Evolutionary conservation across 1,284 basidiomycete species (phyloP).

Genomic region (Pseudozyma thailandica): DNA sequence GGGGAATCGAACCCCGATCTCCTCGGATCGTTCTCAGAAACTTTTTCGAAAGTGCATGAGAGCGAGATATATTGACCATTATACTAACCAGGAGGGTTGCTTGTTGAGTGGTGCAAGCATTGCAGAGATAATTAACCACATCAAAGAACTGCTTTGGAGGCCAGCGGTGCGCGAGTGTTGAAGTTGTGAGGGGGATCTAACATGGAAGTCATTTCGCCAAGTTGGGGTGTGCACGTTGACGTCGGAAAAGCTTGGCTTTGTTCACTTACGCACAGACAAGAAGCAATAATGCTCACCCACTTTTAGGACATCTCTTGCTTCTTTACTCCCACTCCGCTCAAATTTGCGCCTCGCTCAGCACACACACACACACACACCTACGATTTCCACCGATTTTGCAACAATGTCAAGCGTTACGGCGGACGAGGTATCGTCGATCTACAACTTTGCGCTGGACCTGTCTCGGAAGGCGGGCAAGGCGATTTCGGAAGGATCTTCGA

Average conservation of each 20-base stretch:
- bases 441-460: conserved; percentile 79
- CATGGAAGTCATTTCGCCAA: too few relatives aligned
- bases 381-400: conserved; percentile 6
- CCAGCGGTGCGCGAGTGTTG: too few relatives aligned
- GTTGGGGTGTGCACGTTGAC: too few relatives aligned
- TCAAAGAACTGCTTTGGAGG: too few relatives aligned
- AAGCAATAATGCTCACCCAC: too few relatives aligned
- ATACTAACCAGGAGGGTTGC: conserved; percentile 30
- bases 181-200: too few relatives aligned
- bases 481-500: conserved; percentile 70
- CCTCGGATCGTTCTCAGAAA: conserved; percentile 1
- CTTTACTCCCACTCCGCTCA: too few relatives aligned
- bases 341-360: too few relatives aligned
- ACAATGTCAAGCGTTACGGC: conserved; percentile 9
- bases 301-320: too few relatives aligned
- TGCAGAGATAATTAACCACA: neutral
- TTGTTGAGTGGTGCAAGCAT: neutral
- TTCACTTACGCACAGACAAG: too few relatives aligned
- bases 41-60: conserved; percentile 12
- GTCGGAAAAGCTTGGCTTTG: too few relatives aligned
- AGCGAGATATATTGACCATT: conserved; percentile 49
- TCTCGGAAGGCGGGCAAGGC: conserved; percentile 72
- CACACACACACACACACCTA: too few relatives aligned
- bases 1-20: conserved; percentile 58
- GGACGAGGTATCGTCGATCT: conserved; percentile 58